Evolutionary conservation across 2,329 filamentous ascomycete species (phyloP), one percentile per base, ranked within the genome.

Genomic region (Lasiodiplodia gonubiensis): DNA sequence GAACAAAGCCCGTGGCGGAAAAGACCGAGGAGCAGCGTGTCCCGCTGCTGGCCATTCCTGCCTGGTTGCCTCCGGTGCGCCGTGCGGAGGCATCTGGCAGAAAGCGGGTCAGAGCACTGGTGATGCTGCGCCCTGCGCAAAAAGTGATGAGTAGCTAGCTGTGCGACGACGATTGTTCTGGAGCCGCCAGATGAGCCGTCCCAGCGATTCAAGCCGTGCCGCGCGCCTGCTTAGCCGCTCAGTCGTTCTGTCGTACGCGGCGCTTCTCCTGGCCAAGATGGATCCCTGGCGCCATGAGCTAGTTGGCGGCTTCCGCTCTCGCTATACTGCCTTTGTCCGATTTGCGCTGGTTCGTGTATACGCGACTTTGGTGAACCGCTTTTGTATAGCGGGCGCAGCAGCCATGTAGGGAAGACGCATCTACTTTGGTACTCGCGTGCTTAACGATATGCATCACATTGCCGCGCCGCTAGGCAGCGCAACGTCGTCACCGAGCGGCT

Each of bases 11-110:
- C 39, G 23, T 33, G 25, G 39, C 57, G 42, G 39, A 49, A 33
- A 61, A 61, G 42, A 3, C 57, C 42, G 57, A 48, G 30, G 8
- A 33, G 30, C 8, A 33, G 23, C 37, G 21, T 27, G 3, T 25
- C 27, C 23, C 16, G 39, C 39, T 42, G 55, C 55, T 39, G n/a
- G 52, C 52, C 16, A 11, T 37, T 37, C 18, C 23, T 37, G 53
- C 33, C 30, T 25, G 37, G 8, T 59, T 42, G 54, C 35, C 42
- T 46, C n/a, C n/a, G 42, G 42, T 7, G n/a, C 42, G 18, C 10
- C 21, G 27, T 61, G 57, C 42, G 57, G 57, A 61, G 57, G 48
- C 48, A 61, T 42, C 57, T 61, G 25, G 39, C 39, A 55, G 35
- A 42, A 61, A 49, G 57, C 57, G 57, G 55, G 55, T 59, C 37